phyloP scores from a whole-genome alignment of 2,329 filamentous ascomycete genomes.

The Ophiocordyceps australis region DNA sequence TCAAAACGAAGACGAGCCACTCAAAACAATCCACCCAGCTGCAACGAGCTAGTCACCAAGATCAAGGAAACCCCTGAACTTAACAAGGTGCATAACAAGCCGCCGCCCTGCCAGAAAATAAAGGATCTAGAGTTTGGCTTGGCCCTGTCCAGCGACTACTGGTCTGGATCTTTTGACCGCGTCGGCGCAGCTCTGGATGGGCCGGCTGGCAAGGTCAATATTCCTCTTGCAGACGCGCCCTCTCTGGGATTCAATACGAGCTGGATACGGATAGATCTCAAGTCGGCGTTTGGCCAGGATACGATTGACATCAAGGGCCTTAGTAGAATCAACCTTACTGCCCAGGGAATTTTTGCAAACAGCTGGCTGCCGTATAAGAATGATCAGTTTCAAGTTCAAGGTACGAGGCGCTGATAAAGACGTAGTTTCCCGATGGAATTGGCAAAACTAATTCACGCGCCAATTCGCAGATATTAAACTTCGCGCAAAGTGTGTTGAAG shows the following conservation, averaged over 20 bases:
- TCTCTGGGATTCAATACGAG: background rate
- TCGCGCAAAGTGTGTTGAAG: background rate
- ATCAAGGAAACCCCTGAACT: no score
- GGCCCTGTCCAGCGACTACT: background rate
- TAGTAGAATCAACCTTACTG: background rate
- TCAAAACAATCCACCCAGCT: no score
- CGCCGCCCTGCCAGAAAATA: background rate
- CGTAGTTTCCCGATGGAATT: background rate
- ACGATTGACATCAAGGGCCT: background rate
- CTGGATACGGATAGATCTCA: background rate
- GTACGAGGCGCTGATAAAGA: background rate
- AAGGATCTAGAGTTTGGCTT: background rate
- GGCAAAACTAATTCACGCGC: background rate
- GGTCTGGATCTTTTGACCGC: background rate
- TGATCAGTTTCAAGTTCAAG: constrained; percentile 1
- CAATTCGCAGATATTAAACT: background rate
- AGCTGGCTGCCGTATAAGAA: background rate
- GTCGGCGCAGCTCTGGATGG: background rate
- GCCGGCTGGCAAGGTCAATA: background rate
- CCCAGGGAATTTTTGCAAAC: background rate
- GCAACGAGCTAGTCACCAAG: no score
- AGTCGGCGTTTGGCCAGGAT: background rate
- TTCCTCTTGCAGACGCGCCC: background rate
- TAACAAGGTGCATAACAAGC: no score
- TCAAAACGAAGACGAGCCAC: background rate